Evolutionary conservation across 2,329 filamentous ascomycete genomes (phyloP).

Genomic region (Exophiala xenobiotica): DNA sequence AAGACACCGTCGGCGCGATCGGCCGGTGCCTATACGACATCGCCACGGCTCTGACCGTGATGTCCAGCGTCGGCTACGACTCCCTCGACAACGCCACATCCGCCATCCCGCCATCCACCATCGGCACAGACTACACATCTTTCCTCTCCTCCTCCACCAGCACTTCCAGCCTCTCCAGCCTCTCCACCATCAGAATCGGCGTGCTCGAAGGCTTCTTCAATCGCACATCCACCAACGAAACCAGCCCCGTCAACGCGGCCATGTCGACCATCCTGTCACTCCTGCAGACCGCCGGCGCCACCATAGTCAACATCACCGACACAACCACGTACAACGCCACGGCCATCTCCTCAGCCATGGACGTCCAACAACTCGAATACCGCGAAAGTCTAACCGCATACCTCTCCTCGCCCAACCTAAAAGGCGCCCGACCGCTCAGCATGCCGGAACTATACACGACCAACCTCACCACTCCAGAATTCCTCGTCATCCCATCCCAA

Average conservation of each 20-base stretch:
- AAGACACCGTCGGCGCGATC: slow-evolving; percentile 32
- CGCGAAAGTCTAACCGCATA: slow-evolving; percentile 57
- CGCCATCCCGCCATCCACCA: slow-evolving; percentile 40
- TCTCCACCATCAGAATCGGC: not conserved
- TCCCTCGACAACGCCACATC: slow-evolving; percentile 54
- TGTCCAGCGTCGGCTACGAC: slow-evolving; percentile 55
- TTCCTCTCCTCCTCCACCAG: slow-evolving; percentile 34
- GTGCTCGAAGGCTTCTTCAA: slow-evolving; percentile 54
- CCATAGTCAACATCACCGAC: slow-evolving; percentile 52
- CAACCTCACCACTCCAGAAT: slow-evolving; percentile 45
- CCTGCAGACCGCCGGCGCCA: slow-evolving; percentile 50
- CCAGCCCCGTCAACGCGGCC: slow-evolving; percentile 55
- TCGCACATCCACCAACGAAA: slow-evolving; percentile 52
- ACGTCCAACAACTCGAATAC: slow-evolving; percentile 63
- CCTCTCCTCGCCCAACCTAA: slow-evolving; percentile 47
- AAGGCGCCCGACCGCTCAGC: slow-evolving; percentile 42
- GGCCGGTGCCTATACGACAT: slow-evolving; percentile 50
- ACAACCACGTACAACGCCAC: slow-evolving; percentile 52
- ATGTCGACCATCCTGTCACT: slow-evolving; percentile 51
- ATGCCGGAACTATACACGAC: slow-evolving; percentile 25
- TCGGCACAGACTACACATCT: slow-evolving; percentile 49
- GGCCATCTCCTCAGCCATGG: slow-evolving; percentile 48
- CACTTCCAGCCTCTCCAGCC: not conserved
- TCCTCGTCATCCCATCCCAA: slow-evolving; percentile 60
- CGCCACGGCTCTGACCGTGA: slow-evolving; percentile 52